phyloP scores from a whole-genome alignment of 306 rosid genomes.

The Dryas octopetala region DNA sequence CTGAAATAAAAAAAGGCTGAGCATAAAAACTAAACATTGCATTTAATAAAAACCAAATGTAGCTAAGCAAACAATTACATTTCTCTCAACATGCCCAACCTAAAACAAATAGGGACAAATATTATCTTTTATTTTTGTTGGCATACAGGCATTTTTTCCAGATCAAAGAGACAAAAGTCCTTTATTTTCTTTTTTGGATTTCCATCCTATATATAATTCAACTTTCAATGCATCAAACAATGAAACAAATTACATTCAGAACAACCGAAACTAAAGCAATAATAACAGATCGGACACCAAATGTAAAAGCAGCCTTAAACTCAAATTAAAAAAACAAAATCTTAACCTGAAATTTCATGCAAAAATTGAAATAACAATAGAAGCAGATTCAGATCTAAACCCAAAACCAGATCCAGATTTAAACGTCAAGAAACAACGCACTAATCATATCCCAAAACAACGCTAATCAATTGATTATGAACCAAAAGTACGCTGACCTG shows the following conservation, averaged over 20 bases:
- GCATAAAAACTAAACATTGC: neutral
- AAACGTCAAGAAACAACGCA: neutral
- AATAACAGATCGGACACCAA: neutral
- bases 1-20: neutral
- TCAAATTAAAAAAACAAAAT: neutral
- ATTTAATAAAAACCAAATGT: neutral
- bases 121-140: no score
- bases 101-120: no score
- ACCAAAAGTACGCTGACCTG: neutral
- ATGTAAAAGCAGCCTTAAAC: neutral
- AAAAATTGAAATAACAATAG: neutral
- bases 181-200: neutral
- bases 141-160: no score
- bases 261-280: neutral
- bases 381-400: conserved; percentile 18
- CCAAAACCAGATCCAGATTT: conserved; percentile 9
- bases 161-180: neutral
- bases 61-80: no score
- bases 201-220: neutral
- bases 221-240: neutral
- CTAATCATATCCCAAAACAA: neutral
- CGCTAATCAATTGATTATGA: neutral
- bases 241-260: neutral
- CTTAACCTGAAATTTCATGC: neutral
- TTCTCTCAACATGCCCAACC: no score